Evolutionary conservation across 2,329 filamentous ascomycete genomes (phyloP), one percentile per base, ranked within the genome.

Genomic region (Exophiala mesophila): DNA sequence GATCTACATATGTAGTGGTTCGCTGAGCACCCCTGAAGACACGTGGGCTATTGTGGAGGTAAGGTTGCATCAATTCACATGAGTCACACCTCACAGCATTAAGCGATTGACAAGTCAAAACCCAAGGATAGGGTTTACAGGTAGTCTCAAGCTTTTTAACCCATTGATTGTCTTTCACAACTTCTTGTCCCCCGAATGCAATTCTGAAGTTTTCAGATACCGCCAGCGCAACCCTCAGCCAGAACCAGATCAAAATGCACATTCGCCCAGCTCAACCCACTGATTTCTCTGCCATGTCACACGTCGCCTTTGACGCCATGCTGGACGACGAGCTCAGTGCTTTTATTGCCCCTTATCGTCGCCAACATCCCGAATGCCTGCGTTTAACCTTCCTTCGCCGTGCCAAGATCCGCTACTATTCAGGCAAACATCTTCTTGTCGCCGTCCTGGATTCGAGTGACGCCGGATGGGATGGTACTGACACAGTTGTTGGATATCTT

Each of bases 401-500:
- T 13, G 23, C 44, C 4, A 54, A 50, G 39, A 28, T 28, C 28
- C 29, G 50, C 13, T 49, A 44, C 23, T 52, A 50, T 26, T 44
- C 46, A 24, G 52, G 52, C 8, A 41, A 42, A 13, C 20, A 45
- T 7, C 20, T 49, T 7, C 38, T 47, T 4, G 53, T 50, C 10
- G 53, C 50, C 13, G 48, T 56, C 8, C 45, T 48, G 8, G 51
- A 53, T 23, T 39, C 43, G 8, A 29, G 45, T 10, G 45, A 52
- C 30, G 6, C 37, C 12, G 41, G 21, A 16, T 44, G 42, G 44
- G 36, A 44, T 26, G 47, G 44, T 15, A 35, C 32, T 16, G 53
- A 48, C 21, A 52, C 45, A 32, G 34, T 57, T 9, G 48, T 54
- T 9, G 55, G 52, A 12, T 43, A 49, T 33, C 41, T 41, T 31